Conservation (phyloP, 257 asterid species). For the Fraxinus cuspidata region DNA sequence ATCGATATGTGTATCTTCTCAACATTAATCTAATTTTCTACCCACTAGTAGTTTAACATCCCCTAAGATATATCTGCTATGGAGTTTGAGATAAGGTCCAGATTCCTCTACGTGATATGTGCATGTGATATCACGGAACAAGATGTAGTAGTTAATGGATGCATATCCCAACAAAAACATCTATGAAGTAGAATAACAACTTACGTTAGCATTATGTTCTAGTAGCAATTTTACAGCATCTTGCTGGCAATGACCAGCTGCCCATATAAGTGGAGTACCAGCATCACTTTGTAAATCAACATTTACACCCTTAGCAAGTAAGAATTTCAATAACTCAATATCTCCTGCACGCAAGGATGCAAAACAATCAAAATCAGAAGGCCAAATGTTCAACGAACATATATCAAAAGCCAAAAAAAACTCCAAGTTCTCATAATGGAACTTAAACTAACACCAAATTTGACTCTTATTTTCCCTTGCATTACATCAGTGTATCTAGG, state of each 20-base stretch:
- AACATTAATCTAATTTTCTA: not conserved
- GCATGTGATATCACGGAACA: constrained; percentile 13
- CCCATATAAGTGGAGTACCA: constrained; percentile 95
- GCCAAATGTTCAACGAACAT: constrained; percentile 5
- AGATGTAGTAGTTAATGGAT: constrained; percentile 7
- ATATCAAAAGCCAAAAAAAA: constrained; percentile 22
- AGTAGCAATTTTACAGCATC: constrained; percentile 79
- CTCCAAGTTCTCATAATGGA: not conserved
- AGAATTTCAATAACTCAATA: constrained; percentile 59
- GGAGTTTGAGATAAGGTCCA: constrained; percentile 2
- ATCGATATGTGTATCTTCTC: not conserved
- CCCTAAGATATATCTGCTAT: constrained; percentile 1
- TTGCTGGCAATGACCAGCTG: constrained; percentile 88
- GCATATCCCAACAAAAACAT: constrained; percentile 10
- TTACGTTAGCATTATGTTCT: constrained; percentile 80
- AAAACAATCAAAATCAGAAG: constrained; percentile 22
- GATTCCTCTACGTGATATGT: not conserved
- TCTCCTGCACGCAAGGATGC: constrained; percentile 60
- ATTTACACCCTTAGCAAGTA: constrained; percentile 63
- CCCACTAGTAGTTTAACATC: not conserved
- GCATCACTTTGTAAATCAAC: constrained; percentile 87
- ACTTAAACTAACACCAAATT: not conserved
- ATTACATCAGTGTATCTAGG: not conserved
- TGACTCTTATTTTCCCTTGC: not conserved
- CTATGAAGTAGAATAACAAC: constrained; percentile 24